These are phyloP conservation scores for Penicillium digitatum DNA, from an alignment of 2,329 filamentous ascomycete genomes.

Conservation along the genomic window DNA sequence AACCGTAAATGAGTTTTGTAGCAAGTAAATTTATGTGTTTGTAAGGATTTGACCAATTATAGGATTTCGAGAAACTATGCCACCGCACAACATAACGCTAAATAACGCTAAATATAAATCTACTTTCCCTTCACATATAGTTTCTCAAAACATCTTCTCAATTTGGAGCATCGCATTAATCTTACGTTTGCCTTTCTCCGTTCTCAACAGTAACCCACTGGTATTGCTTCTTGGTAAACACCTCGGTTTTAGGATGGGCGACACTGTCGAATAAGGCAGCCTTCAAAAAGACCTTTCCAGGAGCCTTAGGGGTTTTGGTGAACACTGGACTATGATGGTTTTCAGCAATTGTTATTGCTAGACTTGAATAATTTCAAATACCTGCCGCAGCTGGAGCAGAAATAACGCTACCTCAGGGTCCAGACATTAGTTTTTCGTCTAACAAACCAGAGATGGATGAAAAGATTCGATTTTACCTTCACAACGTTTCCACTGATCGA, in stretches of 20 bases:
- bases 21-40: not conserved
- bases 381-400: constrained; percentile 26
- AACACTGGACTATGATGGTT: constrained; percentile 8
- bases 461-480: constrained; percentile 11
- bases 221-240: constrained; percentile 11
- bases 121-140: not conserved
- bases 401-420: constrained; percentile 15
- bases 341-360: not conserved
- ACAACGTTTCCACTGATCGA: constrained; percentile 14
- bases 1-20: not conserved
- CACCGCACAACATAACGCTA: not conserved
- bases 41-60: not conserved
- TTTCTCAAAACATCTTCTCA: too few species aligned
- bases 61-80: not conserved
- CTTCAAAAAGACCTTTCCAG: constrained; percentile 22
- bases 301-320: constrained; percentile 11
- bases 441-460: too few species aligned
- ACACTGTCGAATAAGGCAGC: constrained; percentile 19
- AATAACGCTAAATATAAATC: too few species aligned
- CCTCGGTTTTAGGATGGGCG: constrained; percentile 8
- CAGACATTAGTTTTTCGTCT: not conserved
- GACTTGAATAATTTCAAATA: not conserved
- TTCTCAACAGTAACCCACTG: constrained; percentile 6
- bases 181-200: not conserved
- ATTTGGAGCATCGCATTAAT: not conserved